Evolutionary conservation across 2,329 filamentous ascomycete species (phyloP).

Genomic region (Fusarium phyllophilum): DNA sequence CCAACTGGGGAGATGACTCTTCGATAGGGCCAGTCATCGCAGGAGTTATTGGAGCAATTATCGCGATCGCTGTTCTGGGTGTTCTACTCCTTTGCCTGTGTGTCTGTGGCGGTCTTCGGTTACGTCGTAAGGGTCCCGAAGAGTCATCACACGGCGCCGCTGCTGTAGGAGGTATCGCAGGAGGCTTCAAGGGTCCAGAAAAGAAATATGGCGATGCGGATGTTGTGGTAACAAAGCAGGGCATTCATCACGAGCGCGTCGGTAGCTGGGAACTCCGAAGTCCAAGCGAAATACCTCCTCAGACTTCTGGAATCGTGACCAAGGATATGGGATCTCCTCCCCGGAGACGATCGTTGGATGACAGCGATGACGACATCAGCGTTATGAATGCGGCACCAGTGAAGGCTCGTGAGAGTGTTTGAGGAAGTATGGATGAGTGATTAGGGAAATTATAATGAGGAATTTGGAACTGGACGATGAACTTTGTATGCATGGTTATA

Average conservation of each 20-base stretch:
- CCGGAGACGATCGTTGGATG: conserved; percentile 36
- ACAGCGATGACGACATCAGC: conserved; percentile 50
- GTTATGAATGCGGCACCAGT: conserved; percentile 51
- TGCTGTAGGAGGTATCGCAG: conserved; percentile 45
- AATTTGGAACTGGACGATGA: background rate
- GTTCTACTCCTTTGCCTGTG: conserved; percentile 48
- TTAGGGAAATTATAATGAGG: background rate
- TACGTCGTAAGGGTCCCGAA: conserved; percentile 35
- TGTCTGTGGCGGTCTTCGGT: conserved; percentile 48
- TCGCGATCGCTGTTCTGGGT: conserved; percentile 51
- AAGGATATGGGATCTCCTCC: conserved; percentile 36
- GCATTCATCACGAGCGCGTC: conserved; percentile 56
- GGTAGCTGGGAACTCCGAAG: conserved; percentile 61
- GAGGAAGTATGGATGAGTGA: background rate
- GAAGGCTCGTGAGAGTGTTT: conserved; percentile 54
- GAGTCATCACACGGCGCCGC: background rate
- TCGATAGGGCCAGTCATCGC: conserved; percentile 52
- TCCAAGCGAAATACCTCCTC: conserved; percentile 16
- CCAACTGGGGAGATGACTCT: background rate
- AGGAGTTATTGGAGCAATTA: conserved; percentile 58
- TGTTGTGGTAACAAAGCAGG: conserved; percentile 52
- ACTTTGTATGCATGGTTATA: conserved; percentile 25
- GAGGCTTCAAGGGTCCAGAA: conserved; percentile 58
- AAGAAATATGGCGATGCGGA: conserved; percentile 58
- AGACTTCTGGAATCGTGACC: conserved; percentile 39